Evolutionary conservation across 495 filamentous ascomycete genomes (phyloP).

Genomic region (Penicillium steckii): DNA sequence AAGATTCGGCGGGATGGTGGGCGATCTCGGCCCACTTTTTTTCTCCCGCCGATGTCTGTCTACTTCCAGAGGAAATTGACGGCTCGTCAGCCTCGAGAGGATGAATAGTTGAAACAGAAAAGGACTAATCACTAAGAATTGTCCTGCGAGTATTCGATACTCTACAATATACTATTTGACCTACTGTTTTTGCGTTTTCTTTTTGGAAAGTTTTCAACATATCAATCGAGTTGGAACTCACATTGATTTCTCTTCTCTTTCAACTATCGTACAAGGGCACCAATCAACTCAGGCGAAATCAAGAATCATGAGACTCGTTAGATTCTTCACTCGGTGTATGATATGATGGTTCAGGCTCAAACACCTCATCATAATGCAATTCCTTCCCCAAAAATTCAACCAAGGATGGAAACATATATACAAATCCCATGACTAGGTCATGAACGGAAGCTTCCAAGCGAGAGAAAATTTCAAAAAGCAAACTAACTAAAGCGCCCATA

Average conservation of each 20-base stretch:
- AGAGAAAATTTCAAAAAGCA: slow-evolving; percentile 10
- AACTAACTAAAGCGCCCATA: not conserved
- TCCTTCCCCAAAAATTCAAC: not conserved
- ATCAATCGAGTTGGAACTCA: not conserved
- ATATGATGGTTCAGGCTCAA: not conserved
- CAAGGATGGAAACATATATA: slow-evolving; percentile 20
- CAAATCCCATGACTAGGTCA: slow-evolving; percentile 17
- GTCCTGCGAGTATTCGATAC: too few species aligned
- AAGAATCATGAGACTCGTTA: not conserved
- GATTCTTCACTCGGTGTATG: not conserved
- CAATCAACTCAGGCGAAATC: not conserved
- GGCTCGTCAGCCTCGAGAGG: too few species aligned
- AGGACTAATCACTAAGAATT: too few species aligned
- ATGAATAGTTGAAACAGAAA: too few species aligned
- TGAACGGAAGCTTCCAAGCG: slow-evolving; percentile 14
- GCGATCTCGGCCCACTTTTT: slow-evolving; percentile 13
- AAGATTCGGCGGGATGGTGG: slow-evolving; percentile 12
- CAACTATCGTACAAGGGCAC: not conserved
- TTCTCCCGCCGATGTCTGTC: too few species aligned
- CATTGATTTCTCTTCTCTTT: not conserved
- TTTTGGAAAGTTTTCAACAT: not conserved
- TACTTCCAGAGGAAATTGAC: too few species aligned
- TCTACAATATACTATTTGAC: not conserved
- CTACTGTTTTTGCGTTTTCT: not conserved
- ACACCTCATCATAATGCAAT: not conserved